A percentile compares a stretch with the other conserved stretches of the same genome.
Evolutionary conservation across 495 filamentous ascomycete species (phyloP).

Genomic region (Tricharina praecox): DNA sequence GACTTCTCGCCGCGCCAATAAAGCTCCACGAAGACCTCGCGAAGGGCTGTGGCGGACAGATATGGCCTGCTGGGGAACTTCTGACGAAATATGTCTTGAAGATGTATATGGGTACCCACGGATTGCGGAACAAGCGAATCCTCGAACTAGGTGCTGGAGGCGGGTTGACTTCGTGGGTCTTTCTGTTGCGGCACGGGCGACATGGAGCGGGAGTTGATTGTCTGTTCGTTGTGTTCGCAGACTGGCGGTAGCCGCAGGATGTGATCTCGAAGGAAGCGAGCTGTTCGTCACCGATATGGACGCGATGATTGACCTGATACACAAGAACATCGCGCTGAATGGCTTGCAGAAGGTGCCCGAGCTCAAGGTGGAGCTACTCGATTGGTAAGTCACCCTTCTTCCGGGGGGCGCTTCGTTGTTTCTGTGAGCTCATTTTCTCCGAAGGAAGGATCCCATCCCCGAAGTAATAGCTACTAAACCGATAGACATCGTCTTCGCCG

Average conservation of each 20-base stretch:
- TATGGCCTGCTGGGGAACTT: constrained; percentile 89
- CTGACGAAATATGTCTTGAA: constrained; percentile 63
- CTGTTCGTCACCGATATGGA: constrained; percentile 72
- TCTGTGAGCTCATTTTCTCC: constrained; percentile 1
- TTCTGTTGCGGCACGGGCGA: no score
- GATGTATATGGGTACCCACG: constrained; percentile 5
- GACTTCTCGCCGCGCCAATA: constrained; percentile 51
- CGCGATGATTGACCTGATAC: constrained; percentile 68
- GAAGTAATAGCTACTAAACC: constrained; percentile 31
- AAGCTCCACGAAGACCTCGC: constrained; percentile 66
- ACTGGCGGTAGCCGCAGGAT: constrained; percentile 47
- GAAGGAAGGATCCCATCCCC: constrained; percentile 40
- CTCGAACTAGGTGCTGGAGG: constrained; percentile 86
- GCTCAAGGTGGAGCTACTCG: constrained; percentile 46
- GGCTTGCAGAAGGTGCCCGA: constrained; percentile 34
- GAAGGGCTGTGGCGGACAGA: constrained; percentile 75
- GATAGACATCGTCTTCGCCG: constrained; percentile 72
- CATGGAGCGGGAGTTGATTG: not conserved
- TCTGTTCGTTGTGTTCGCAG: constrained; percentile 23
- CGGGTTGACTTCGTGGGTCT: constrained; percentile 54
- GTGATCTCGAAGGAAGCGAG: constrained; percentile 31
- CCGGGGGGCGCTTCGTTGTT: not conserved
- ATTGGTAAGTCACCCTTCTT: constrained; percentile 53
- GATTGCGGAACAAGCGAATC: constrained; percentile 34
- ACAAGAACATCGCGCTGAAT: constrained; percentile 69